phyloP scores from a whole-genome alignment of 805 yeast genomes.

The Ogataea neopini region DNA sequence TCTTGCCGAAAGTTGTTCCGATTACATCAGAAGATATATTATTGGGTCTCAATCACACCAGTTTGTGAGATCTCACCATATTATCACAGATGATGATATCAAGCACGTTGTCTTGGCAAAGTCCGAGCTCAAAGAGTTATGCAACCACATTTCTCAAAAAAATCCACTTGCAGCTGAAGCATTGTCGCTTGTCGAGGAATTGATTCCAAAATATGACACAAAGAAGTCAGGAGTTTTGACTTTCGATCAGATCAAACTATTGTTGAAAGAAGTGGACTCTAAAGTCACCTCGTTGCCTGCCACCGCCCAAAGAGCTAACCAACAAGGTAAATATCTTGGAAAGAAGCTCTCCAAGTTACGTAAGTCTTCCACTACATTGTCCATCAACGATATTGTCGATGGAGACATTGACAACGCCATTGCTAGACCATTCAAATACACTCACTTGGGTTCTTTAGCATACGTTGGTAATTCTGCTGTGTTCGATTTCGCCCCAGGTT shows the following conservation, averaged over 20 bases:
- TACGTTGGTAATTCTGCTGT: constrained; percentile 72
- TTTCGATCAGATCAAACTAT: constrained; percentile 49
- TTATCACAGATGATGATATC: constrained; percentile 53
- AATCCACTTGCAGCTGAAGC: constrained; percentile 63
- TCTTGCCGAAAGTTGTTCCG: constrained; percentile 55
- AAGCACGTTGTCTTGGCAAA: constrained; percentile 48
- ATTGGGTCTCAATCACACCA: constrained; percentile 43
- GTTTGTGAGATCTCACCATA: constrained; percentile 30
- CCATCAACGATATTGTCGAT: constrained; percentile 46
- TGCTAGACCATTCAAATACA: constrained; percentile 59
- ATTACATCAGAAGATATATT: constrained; percentile 48
- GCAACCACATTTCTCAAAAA: constrained; percentile 47
- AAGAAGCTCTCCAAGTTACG: constrained; percentile 57
- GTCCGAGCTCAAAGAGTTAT: constrained; percentile 49
- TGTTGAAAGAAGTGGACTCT: constrained; percentile 57
- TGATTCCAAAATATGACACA: constrained; percentile 54
- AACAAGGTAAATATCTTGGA: constrained; percentile 68
- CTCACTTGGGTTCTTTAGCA: constrained; percentile 66
- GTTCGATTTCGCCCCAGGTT: constrained; percentile 62
- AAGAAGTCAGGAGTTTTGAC: constrained; percentile 50
- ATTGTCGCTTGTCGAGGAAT: constrained; percentile 48
- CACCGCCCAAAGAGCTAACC: constrained; percentile 73
- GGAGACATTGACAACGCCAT: constrained; percentile 59
- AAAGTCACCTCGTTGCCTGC: constrained; percentile 70
- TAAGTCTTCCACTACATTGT: constrained; percentile 43